Evolutionary conservation across 768 basidiomycete genomes (phyloP).

Genomic region (Kondoa subrosea): DNA sequence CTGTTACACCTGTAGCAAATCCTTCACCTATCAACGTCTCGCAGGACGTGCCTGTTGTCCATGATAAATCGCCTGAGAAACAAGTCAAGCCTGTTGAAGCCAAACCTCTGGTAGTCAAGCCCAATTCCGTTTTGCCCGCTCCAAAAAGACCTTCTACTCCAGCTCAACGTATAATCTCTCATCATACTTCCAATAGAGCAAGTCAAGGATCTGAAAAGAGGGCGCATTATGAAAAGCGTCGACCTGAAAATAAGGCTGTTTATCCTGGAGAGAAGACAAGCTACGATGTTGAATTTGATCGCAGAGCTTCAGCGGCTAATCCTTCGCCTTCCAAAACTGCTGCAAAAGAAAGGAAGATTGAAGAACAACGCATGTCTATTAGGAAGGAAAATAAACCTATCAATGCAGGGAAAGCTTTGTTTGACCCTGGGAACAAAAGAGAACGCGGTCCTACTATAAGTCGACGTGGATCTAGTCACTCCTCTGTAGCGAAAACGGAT

Average conservation of each 20-base stretch:
- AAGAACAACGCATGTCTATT: neutral
- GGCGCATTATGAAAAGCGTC: neutral
- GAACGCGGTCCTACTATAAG: neutral
- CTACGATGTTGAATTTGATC: conserved; percentile 6
- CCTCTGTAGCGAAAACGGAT: neutral
- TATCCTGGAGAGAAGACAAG: neutral
- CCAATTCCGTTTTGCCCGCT: no score
- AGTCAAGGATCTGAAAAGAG: neutral
- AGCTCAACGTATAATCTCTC: neutral
- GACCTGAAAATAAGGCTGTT: neutral
- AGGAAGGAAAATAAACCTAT: neutral
- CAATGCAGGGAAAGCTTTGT: no score
- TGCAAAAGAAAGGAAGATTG: neutral
- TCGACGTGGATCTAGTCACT: neutral
- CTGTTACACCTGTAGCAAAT: no score
- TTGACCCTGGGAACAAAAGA: neutral
- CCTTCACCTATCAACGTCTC: no score
- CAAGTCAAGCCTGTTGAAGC: no score
- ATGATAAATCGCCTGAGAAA: no score
- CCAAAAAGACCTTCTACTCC: no score
- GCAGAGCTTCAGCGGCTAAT: neutral
- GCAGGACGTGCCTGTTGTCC: no score
- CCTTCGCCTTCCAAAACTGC: neutral
- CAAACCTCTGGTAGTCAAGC: no score
- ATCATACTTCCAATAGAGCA: neutral